Percentiles rank a stretch among this genome's conserved stretches.
Conservation (phyloP, 1,139 yeast genomes). For the Yamadazyma dendronema region DNA sequence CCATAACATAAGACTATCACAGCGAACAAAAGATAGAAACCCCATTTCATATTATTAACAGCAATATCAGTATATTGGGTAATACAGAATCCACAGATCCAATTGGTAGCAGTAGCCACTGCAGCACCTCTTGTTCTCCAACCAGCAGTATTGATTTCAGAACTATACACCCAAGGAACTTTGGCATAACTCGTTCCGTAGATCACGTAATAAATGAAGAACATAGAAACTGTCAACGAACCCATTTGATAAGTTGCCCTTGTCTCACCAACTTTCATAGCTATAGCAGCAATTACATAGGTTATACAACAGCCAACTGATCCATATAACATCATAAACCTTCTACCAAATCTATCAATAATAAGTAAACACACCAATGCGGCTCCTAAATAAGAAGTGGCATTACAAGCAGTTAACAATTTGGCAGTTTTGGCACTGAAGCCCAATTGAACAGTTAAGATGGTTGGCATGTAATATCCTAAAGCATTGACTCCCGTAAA, state of each 20-base stretch:
- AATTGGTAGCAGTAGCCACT: constrained; percentile 45
- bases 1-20: constrained; percentile 14
- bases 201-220: constrained; percentile 36
- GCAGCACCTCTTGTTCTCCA: constrained; percentile 53
- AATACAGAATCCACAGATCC: constrained; percentile 46
- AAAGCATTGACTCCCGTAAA: constrained; percentile 42
- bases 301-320: constrained; percentile 42
- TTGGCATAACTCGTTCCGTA: constrained; percentile 26
- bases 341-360: constrained; percentile 59
- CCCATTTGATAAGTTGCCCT: constrained; percentile 31
- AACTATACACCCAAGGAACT: constrained; percentile 51
- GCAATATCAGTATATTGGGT: constrained; percentile 48
- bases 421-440: constrained; percentile 24
- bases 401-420: constrained; percentile 54
- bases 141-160: constrained; percentile 52
- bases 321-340: constrained; percentile 49
- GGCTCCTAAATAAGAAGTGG: constrained; percentile 54
- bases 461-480: constrained; percentile 38
- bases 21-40: constrained; percentile 17
- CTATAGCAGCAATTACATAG: constrained; percentile 37
- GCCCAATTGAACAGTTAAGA: constrained; percentile 30
- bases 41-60: constrained; percentile 36
- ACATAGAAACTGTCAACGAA: constrained; percentile 48
- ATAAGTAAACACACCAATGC: constrained; percentile 56
- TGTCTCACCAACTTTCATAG: constrained; percentile 26